phyloP scores from a whole-genome alignment of 495 filamentous ascomycete species.

The Apiosordaria backusii region DNA sequence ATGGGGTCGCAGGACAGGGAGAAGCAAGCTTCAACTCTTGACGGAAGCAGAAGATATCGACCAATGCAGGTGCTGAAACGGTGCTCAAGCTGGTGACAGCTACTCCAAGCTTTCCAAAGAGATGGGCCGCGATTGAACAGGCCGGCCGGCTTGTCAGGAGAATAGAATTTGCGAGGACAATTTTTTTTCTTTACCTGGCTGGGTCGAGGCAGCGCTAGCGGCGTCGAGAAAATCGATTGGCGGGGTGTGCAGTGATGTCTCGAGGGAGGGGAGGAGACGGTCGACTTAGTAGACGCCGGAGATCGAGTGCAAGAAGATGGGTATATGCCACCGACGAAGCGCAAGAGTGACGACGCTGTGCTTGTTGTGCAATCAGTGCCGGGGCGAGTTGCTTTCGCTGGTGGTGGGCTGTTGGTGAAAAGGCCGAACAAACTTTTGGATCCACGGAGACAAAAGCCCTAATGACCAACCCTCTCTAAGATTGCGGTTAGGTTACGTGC shows the following conservation, averaged over 20 bases:
- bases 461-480: conserved; percentile 20
- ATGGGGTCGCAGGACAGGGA: neutral
- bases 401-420: neutral
- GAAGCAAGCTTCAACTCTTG: neutral
- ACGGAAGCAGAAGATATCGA: neutral
- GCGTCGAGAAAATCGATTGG: neutral
- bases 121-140: neutral
- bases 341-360: neutral
- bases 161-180: neutral
- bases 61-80: neutral
- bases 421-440: conserved; percentile 10
- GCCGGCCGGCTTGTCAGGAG: neutral
- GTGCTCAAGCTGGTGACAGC: no score
- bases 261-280: neutral
- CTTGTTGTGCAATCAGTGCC: neutral
- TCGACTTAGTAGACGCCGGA: neutral
- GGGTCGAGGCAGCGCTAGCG: neutral
- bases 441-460: conserved; percentile 21
- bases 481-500: conserved; percentile 12
- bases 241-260: neutral
- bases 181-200: neutral
- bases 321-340: neutral
- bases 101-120: neutral
- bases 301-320: neutral
- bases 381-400: neutral